These are phyloP conservation scores for Jatropha multifida DNA, from an alignment of 441 rosid genomes.

Conservation along the genomic window DNA sequence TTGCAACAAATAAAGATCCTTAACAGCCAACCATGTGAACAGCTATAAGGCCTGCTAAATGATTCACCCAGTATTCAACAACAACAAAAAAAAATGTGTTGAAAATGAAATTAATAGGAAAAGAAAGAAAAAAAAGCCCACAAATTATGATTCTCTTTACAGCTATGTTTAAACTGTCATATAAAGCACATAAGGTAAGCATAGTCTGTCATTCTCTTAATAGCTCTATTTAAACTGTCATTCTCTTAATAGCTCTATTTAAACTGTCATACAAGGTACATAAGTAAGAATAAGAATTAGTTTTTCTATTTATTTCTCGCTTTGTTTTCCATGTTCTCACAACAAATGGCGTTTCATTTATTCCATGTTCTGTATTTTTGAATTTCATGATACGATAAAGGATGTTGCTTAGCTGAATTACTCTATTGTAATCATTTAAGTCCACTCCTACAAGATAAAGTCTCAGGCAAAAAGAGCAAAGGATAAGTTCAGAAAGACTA, in stretches of 20 bases:
- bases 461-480: not conserved
- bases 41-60: not conserved
- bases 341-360: not conserved
- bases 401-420: not conserved
- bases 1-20: not conserved
- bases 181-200: too few relatives aligned
- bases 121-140: not conserved
- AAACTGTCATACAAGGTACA: too few relatives aligned
- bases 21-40: not conserved
- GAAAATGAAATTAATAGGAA: not conserved
- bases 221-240: too few relatives aligned
- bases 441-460: not conserved
- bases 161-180: too few relatives aligned
- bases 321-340: not conserved
- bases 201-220: too few relatives aligned
- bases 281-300: too few relatives aligned
- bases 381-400: not conserved
- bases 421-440: not conserved
- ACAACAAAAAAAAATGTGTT: not conserved
- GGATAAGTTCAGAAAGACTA: not conserved
- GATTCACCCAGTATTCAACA: too few relatives aligned
- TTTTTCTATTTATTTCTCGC: too few relatives aligned
- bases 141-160: too few relatives aligned
- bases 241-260: too few relatives aligned
- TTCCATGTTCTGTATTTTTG: not conserved